Evolutionary conservation across 208 protist genomes (phyloP), one percentile per base, ranked within the genome.

Genomic region (Acanthamoeba lenticulata): DNA sequence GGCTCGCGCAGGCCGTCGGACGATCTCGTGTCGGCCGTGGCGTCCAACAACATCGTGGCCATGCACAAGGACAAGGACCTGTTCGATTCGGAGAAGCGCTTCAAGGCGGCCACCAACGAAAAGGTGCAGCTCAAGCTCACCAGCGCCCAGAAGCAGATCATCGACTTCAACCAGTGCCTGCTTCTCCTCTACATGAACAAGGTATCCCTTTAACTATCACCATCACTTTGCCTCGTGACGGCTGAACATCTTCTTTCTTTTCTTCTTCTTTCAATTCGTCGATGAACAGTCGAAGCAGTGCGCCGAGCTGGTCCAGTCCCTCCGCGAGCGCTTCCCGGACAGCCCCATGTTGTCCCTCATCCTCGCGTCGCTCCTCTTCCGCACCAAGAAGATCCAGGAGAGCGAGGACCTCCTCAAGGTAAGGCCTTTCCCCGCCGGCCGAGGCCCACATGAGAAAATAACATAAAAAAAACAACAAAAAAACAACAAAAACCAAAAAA

Each of bases 111-210:
- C 36, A 81, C 45, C 45, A 81, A 52, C 81, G 81, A 94, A 1
- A 88, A 94, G 74, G 65, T 86, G 11, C 69, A 94, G 91, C 32
- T 52, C 34, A 83, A 88, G 52, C 91, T 94, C n/a, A 88, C 74
- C 27, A 36, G 42, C 52, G 40, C 72, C 7, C 91, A 94, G 55
- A 55, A 69, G 72, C 72, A 86, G 29, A n/a, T 86, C 27, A 88
- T 94, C 29, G 91, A 27, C 91, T 94, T 94, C 49, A 94, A 94
- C 55, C 91, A 86, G 65, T 83, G 69, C 55, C 74, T 94, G 45
- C 91, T 94, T 5, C 40, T 72, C 13, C 69, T 94, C 19, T 69
- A 83, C 91, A 94, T 94, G 91, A 67, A 67, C 47, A 94, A 94
- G 91, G 89, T 93, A 60, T 38, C 38, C 74, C 15, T 36, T 57